Percentiles rank a stretch among this genome's conserved stretches.
Conservation (phyloP, 2,329 filamentous ascomycete species). For the Fusarium nodosum region DNA sequence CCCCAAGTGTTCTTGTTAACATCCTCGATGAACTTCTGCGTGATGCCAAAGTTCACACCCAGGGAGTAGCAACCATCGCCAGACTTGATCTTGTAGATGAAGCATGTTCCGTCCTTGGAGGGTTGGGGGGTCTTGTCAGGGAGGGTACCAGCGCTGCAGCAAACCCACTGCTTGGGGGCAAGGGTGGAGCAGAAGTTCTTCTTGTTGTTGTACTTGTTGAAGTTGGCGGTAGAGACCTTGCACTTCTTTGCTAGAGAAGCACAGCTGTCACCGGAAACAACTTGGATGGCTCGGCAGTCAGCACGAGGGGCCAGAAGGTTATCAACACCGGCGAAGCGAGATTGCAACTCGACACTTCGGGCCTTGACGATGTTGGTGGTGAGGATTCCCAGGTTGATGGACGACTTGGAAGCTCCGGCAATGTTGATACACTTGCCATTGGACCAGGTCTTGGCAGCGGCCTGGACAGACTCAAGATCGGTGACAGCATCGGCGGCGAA, state of each 20-base stretch:
- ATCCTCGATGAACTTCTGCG: conserved; percentile 53
- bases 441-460: conserved; percentile 40
- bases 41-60: conserved; percentile 53
- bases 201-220: conserved; percentile 56
- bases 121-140: conserved; percentile 54
- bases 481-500: conserved; percentile 39
- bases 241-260: conserved; percentile 55
- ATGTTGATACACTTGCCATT: conserved; percentile 41
- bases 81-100: conserved; percentile 50
- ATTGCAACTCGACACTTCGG: conserved; percentile 35
- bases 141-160: conserved; percentile 55
- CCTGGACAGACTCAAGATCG: conserved; percentile 31
- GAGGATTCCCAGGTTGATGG: conserved; percentile 36
- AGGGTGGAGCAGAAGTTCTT: conserved; percentile 54
- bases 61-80: conserved; percentile 55
- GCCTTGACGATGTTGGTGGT: conserved; percentile 30
- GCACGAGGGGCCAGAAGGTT: conserved; percentile 38
- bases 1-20: conserved; percentile 58
- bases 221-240: conserved; percentile 55
- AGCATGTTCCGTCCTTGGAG: conserved; percentile 55
- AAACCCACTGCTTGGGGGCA: conserved; percentile 53
- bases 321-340: conserved; percentile 34
- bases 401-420: conserved; percentile 10
- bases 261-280: conserved; percentile 56
- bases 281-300: conserved; percentile 48